Evolutionary conservation across 2,329 filamentous ascomycete genomes (phyloP).

Genomic region (Hypoxylon sp.): DNA sequence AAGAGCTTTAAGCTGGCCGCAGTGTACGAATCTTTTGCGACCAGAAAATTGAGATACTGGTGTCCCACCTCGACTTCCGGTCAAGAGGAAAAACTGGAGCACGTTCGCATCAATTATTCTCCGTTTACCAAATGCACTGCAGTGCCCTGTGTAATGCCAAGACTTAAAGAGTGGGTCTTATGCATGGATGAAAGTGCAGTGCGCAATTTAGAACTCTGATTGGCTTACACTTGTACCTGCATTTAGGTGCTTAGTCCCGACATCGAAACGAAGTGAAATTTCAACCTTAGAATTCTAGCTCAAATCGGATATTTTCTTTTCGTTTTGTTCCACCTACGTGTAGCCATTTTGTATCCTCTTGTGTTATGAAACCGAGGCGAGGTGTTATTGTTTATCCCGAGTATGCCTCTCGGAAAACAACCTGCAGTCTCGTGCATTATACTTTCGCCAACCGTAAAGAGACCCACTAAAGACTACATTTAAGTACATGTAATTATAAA

Average conservation of each 20-base stretch:
- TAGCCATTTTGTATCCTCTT: neutral
- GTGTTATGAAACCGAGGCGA: slow-evolving; percentile 1
- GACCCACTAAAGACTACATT: neutral
- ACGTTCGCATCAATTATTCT: slow-evolving; percentile 29
- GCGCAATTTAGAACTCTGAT: neutral
- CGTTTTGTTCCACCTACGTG: slow-evolving; percentile 8
- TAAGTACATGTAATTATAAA: no score
- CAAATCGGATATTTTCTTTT: slow-evolving; percentile 40
- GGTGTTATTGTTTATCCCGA: slow-evolving; percentile 5
- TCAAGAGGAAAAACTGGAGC: slow-evolving; percentile 1
- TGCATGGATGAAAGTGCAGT: neutral
- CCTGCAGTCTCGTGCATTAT: neutral
- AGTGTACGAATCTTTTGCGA: slow-evolving; percentile 14
- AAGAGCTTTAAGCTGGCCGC: slow-evolving; percentile 12
- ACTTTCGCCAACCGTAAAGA: neutral
- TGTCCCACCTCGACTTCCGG: slow-evolving; percentile 13
- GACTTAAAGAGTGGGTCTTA: neutral
- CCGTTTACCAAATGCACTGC: neutral
- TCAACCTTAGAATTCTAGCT: slow-evolving; percentile 13
- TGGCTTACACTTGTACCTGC: slow-evolving; percentile 11
- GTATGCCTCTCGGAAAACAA: neutral
- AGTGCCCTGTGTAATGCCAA: neutral
- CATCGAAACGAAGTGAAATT: slow-evolving; percentile 28
- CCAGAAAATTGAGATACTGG: slow-evolving; percentile 16
- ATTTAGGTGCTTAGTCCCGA: slow-evolving; percentile 2